Percentiles rank a stretch among this genome's conserved stretches.
phyloP scores from a whole-genome alignment of 805 yeast species.

The Starmerella ratchasimensis region DNA sequence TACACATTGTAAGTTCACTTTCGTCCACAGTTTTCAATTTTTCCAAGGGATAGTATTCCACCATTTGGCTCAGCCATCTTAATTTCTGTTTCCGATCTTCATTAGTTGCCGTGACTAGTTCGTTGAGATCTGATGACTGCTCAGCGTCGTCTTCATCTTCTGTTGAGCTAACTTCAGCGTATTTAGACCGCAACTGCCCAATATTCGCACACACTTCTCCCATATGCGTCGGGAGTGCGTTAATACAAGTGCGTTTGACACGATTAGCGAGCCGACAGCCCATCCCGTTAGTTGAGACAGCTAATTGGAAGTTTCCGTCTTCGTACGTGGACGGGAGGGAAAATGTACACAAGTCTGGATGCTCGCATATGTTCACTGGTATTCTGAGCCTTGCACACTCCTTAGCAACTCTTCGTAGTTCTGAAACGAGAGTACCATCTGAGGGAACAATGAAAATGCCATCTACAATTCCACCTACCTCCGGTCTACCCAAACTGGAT shows the following conservation, averaged over 20 bases:
- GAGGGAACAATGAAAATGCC: conserved; percentile 45
- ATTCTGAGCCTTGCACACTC: conserved; percentile 51
- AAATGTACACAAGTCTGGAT: conserved; percentile 59
- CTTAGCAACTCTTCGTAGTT: conserved; percentile 29
- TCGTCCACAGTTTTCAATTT: conserved; percentile 47
- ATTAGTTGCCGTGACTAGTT: conserved; percentile 36
- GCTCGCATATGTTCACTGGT: conserved; percentile 70
- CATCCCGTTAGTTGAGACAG: conserved; percentile 74
- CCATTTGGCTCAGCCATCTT: conserved; percentile 78
- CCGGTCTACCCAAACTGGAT: conserved; percentile 42
- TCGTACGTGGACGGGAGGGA: conserved; percentile 56
- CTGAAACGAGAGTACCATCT: neutral
- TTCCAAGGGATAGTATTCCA: conserved; percentile 74
- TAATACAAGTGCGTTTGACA: conserved; percentile 55
- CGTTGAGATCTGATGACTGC: conserved; percentile 45
- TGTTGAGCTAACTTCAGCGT: conserved; percentile 30
- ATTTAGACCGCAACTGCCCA: conserved; percentile 47
- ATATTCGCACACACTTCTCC: conserved; percentile 55
- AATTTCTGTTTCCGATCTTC: conserved; percentile 33
- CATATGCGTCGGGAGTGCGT: conserved; percentile 51
- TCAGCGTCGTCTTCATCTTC: conserved; percentile 50
- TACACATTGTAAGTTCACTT: conserved; percentile 40
- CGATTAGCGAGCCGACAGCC: conserved; percentile 80
- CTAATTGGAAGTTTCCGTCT: conserved; percentile 60
- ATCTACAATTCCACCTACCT: conserved; percentile 56